Base-by-base conservation (phyloP, 331 rosid species). In the Saraca asoca region DNA sequence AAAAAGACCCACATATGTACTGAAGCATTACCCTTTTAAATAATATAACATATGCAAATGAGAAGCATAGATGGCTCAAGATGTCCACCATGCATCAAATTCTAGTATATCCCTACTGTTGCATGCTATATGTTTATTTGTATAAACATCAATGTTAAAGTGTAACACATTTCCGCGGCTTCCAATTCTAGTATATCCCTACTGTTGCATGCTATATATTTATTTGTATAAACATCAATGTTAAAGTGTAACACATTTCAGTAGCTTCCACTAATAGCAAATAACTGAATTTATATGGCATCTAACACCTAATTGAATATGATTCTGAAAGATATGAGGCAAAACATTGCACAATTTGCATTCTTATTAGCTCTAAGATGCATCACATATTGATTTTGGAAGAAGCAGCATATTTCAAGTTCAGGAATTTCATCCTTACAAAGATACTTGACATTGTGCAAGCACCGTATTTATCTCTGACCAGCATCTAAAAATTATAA, bases 381-480 rank as follows among this genome's bases (percentile, higher is more conserved):
- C 50, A 24, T 15, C 66, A 52, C 37, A 51, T 13, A 17, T 39
- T 10, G 53, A 37, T 18, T 24, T 41, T 51, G 12, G 44, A 51
- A 70, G 58, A 15, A 24, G 38, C 17, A 60, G 9, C 8, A 38
- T 20, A 70, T 54, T 55, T 35, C 48, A 66, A 68, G 37, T 51
- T 52, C 39, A 74, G 16, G 62, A 69, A 38, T 10, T 74, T 11
- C 61, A 51, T 29, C 58, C 73, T 59, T 51, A n/a, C n/a, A 55
- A 17, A 49, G 63, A 64, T 24, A 55, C 35, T 41, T 57, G 33
- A 13, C 24, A 33, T 29, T 62, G n/a, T 29, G 45, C 18, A 54
- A 54, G 61, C 33, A 39, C 10, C 24, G 50, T 35, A 69, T 59
- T 54, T 35, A 42, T 42, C 43, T 11, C 24, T 12, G 43, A 13